Base-by-base conservation (phyloP, 306 rosid genomes). In the Prunus dulcis region DNA sequence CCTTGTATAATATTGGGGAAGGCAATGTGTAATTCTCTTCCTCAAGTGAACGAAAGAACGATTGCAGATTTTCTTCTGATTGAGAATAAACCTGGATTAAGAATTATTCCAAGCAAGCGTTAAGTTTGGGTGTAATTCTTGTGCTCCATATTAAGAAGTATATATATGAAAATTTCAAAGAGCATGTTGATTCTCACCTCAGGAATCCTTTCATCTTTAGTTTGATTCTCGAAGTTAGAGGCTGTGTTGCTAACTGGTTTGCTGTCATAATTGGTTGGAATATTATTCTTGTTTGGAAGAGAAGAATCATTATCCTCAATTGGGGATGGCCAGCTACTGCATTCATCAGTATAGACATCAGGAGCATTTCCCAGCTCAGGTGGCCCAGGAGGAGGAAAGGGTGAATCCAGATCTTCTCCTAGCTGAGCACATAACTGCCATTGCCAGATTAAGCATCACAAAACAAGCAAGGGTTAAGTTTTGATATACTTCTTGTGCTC, bases 151-250 rank as follows among this genome's bases (percentile, higher is more conserved):
- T 55, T 60, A 41, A 18, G 30, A 46, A 45, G 23, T 76, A 43
- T 11, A 65, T 7, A 78, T 50, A 49, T 3, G 72, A 30, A 74
- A 67, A 67, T 41, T 38, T 38, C 43, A 38, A 38, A 38, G 43
- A 38, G 43, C 43, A 38, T 38, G 43, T 38, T 79, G 49, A 69
- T 67, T 58, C 88, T 84, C 74, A 90, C 91, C 80, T 53, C 69
- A 27, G 68, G 41, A 73, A 62, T 61, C 14, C 15, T 41, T 58
- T 6, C 11, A 43, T 3, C 1, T 74, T 60, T 5, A 18, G 19
- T 7, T 20, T 1, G 46, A 74, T 13, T 56, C 4, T 56, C 12
- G 11, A 25, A 18, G 18, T 46, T 52, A 27, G 25, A 0, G 3
- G 11, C 2, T 30, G 1, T 7, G 14, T 52, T 20, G 34, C 67